Conservation (phyloP, 495 filamentous ascomycete genomes). For the Aspergillus bridgeri region DNA sequence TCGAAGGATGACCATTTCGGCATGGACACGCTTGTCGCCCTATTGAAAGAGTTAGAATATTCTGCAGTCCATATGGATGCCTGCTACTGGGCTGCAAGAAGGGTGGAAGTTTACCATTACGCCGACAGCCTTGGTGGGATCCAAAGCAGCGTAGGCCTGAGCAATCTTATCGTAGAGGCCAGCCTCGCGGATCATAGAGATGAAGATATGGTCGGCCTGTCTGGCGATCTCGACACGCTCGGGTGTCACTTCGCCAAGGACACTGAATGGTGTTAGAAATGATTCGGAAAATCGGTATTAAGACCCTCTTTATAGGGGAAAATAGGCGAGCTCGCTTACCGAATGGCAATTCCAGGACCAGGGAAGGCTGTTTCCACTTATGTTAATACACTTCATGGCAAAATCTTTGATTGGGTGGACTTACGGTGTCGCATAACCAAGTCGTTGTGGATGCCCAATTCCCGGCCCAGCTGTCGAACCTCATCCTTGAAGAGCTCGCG, state of each 20-base stretch:
- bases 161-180: constrained; percentile 79
- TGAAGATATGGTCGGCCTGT: constrained; percentile 80
- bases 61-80: constrained; percentile 17
- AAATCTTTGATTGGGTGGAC: neutral
- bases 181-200: constrained; percentile 76
- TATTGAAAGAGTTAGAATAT: constrained; percentile 6
- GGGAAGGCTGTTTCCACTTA: constrained; percentile 6
- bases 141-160: constrained; percentile 81
- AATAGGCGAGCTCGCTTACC: constrained; percentile 22
- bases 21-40: constrained; percentile 67
- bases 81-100: neutral
- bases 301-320: neutral
- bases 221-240: constrained; percentile 78
- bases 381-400: constrained; percentile 5
- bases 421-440: constrained; percentile 74
- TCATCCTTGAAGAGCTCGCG: constrained; percentile 83
- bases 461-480: constrained; percentile 66
- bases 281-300: neutral
- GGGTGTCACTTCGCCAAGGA: constrained; percentile 82
- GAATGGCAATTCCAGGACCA: constrained; percentile 82
- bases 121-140: constrained; percentile 69
- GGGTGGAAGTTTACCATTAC: constrained; percentile 46
- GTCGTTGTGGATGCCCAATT: constrained; percentile 71
- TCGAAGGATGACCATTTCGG: constrained; percentile 58
- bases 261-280: constrained; percentile 16